phyloP scores from a whole-genome alignment of 768 basidiomycete species.

The Porphyrellus cyaneotinctus region DNA sequence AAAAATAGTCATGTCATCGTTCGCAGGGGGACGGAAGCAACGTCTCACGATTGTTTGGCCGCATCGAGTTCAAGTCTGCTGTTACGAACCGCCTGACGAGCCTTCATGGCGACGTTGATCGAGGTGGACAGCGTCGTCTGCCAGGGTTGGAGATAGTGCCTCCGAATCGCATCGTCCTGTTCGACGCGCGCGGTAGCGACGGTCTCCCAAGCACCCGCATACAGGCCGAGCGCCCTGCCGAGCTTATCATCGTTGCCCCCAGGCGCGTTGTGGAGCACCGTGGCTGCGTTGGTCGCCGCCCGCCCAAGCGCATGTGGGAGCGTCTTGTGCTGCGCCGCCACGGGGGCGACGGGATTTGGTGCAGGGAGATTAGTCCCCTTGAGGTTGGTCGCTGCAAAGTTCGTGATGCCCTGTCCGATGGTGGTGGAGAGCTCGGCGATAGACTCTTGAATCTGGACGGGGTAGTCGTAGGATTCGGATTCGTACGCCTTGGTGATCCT shows the following conservation, averaged over 20 bases:
- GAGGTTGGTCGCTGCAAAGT: slow-evolving; percentile 83
- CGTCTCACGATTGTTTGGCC: slow-evolving; percentile 76
- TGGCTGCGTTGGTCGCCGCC: slow-evolving; percentile 62
- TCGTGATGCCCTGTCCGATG: slow-evolving; percentile 71
- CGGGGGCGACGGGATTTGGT: slow-evolving; percentile 53
- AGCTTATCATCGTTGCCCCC: slow-evolving; percentile 61
- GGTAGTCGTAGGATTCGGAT: slow-evolving; percentile 85
- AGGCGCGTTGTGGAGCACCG: slow-evolving; percentile 41
- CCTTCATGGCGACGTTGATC: slow-evolving; percentile 89
- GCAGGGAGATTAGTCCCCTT: slow-evolving; percentile 85
- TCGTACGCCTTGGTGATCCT: slow-evolving; percentile 90
- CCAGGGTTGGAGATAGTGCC: slow-evolving; percentile 76
- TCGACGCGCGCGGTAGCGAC: slow-evolving; percentile 71
- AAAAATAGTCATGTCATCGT: not conserved
- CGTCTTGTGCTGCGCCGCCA: slow-evolving; percentile 81
- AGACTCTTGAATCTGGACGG: slow-evolving; percentile 83
- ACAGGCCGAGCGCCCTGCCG: slow-evolving; percentile 71
- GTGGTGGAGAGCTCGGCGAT: slow-evolving; percentile 65
- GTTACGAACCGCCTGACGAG: slow-evolving; percentile 73
- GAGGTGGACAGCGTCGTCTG: slow-evolving; percentile 80
- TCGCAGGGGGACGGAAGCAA: not conserved
- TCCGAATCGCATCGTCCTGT: slow-evolving; percentile 71
- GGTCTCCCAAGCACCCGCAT: slow-evolving; percentile 82
- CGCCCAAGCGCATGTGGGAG: slow-evolving; percentile 92
- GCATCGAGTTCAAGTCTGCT: slow-evolving; percentile 87